Percentiles rank a stretch among this genome's conserved stretches.
phyloP scores from a whole-genome alignment of 129 eudicot genomes.

The Logfia minima region DNA sequence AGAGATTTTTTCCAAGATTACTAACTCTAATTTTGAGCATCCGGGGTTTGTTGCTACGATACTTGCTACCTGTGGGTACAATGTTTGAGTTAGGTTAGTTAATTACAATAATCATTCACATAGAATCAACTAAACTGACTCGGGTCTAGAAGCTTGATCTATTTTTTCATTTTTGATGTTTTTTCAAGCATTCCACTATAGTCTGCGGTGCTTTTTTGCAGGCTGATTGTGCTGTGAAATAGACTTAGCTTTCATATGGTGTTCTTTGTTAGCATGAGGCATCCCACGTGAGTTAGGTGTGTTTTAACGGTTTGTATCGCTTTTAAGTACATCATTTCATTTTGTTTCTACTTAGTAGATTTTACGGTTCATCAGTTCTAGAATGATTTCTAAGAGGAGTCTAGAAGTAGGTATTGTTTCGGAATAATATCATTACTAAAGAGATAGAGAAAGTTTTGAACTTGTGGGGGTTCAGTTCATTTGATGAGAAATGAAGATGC shows the following conservation, averaged over 20 bases:
- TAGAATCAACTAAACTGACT: not conserved
- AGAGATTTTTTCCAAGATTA: too few relatives aligned
- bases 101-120: not conserved
- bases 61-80: constrained; percentile 2
- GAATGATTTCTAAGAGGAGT: not conserved
- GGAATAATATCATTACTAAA: not conserved
- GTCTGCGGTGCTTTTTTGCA: constrained; percentile 10
- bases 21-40: not conserved
- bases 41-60: not conserved
- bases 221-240: constrained; percentile 3
- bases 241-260: not conserved
- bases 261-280: not conserved
- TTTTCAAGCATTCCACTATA: too few relatives aligned
- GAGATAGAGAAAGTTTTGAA: not conserved
- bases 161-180: too few relatives aligned
- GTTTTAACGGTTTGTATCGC: not conserved
- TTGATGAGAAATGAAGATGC: not conserved
- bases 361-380: not conserved
- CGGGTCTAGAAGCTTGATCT: too few relatives aligned
- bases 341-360: not conserved
- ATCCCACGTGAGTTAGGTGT: not conserved
- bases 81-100: not conserved
- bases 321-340: constrained; percentile 3
- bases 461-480: not conserved
- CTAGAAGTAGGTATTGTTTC: not conserved